These are phyloP conservation scores for Plantago rigida DNA, from an alignment of 305 asterid genomes.

Conservation along the genomic window DNA sequence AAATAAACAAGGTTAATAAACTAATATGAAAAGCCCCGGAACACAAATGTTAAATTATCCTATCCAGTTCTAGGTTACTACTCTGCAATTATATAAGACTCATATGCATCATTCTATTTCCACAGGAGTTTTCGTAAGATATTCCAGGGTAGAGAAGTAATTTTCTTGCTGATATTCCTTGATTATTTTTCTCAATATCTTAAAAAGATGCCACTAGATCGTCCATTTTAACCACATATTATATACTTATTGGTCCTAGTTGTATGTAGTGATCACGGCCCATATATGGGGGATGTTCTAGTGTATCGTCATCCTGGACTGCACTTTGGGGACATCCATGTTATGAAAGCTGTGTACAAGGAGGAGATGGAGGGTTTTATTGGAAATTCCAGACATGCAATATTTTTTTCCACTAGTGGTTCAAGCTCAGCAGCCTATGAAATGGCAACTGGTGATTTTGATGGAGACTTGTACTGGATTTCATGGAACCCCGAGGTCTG, in stretches of 20 bases:
- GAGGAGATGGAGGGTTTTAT: conserved; percentile 49
- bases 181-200: no score
- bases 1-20: no score
- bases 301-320: conserved; percentile 84
- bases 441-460: conserved; percentile 93
- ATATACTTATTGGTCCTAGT: neutral
- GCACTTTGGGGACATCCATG: conserved; percentile 77
- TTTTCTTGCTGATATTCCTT: no score
- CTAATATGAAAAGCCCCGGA: no score
- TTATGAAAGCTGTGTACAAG: conserved; percentile 52
- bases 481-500: conserved; percentile 70
- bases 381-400: conserved; percentile 76
- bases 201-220: no score
- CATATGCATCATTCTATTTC: no score
- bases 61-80: no score
- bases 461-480: conserved; percentile 80
- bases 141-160: no score
- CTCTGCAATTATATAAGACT: no score
- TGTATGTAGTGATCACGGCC: conserved; percentile 61
- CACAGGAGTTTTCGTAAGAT: no score
- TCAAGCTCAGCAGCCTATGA: conserved; percentile 60
- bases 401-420: conserved; percentile 78
- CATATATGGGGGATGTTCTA: conserved; percentile 61
- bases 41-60: no score
- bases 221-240: no score